Conservation (phyloP, 306 rosid species). For the Lathyrus sativus region DNA sequence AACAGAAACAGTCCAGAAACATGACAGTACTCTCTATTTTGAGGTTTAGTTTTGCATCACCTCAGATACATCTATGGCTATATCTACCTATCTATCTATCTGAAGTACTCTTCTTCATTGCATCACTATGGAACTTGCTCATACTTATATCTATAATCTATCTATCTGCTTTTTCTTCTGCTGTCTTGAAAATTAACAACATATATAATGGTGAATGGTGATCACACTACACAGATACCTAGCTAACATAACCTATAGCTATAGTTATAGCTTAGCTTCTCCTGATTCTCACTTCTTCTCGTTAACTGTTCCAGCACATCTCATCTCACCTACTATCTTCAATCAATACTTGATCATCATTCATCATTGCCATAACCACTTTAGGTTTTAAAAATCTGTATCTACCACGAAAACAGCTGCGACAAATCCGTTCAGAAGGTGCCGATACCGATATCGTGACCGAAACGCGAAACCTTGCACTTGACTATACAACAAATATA, state of each 20-base stretch:
- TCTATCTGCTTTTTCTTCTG: background rate
- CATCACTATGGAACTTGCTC: slow-evolving; percentile 46
- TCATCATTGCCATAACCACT: slow-evolving; percentile 26
- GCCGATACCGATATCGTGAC: too few species aligned
- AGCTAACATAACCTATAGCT: background rate
- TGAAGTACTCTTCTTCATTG: slow-evolving; percentile 30
- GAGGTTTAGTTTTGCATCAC: slow-evolving; percentile 42
- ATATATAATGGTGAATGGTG: background rate
- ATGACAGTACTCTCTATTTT: slow-evolving; percentile 4
- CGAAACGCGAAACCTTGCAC: too few species aligned
- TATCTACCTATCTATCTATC: background rate
- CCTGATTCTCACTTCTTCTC: slow-evolving; percentile 35
- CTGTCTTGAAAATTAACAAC: slow-evolving; percentile 32
- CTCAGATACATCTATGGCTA: slow-evolving; percentile 36
- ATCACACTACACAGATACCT: slow-evolving; percentile 33
- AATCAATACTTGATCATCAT: slow-evolving; percentile 24
- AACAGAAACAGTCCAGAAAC: slow-evolving; percentile 2
- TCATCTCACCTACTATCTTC: slow-evolving; percentile 35
- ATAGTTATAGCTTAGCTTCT: background rate
- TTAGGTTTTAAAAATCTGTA: too few species aligned
- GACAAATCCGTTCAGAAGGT: too few species aligned
- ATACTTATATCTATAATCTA: background rate
- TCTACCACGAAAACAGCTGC: too few species aligned
- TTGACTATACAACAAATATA: slow-evolving; percentile 41
- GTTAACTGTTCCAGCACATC: slow-evolving; percentile 41